Evolutionary conservation across 371 early-diverging fungal species (phyloP).

Genomic region (Zopfochytrium polystomum): DNA sequence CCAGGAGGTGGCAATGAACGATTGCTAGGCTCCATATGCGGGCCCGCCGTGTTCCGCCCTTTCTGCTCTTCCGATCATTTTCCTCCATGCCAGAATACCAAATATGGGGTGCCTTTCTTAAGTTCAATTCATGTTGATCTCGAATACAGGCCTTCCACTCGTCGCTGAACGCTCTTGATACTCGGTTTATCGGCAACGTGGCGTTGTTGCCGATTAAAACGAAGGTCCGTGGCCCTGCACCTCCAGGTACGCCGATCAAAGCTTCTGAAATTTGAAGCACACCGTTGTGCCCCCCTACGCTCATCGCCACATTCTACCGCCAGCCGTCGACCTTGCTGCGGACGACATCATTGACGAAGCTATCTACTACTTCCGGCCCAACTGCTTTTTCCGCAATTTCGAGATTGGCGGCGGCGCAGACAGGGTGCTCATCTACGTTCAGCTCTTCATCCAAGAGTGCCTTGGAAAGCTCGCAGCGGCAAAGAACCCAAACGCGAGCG

Average conservation of each 20-base stretch:
- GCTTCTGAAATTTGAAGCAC: background rate
- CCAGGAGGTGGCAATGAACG: too few species aligned
- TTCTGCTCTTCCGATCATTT: too few species aligned
- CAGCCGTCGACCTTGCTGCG: constrained; percentile 46
- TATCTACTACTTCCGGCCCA: constrained; percentile 87
- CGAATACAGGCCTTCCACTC: constrained; percentile 83
- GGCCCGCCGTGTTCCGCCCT: too few species aligned
- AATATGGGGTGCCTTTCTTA: too few species aligned
- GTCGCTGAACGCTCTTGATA: constrained; percentile 70
- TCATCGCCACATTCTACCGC: constrained; percentile 3
- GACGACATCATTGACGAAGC: constrained; percentile 95
- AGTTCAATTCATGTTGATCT: too few species aligned
- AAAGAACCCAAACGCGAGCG: constrained; percentile 52
- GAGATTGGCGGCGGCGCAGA: constrained; percentile 93
- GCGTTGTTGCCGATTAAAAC: constrained; percentile 85
- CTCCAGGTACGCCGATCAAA: constrained; percentile 28
- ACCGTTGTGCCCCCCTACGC: background rate
- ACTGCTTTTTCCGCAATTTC: constrained; percentile 95
- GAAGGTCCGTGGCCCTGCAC: constrained; percentile 83
- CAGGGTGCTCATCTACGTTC: constrained; percentile 89
- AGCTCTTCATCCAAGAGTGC: constrained; percentile 75
- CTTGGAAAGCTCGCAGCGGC: constrained; percentile 33
- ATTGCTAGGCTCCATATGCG: too few species aligned
- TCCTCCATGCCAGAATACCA: too few species aligned
- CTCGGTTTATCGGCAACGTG: constrained; percentile 79